These are phyloP conservation scores for Sequoiadendron giganteum DNA, from an alignment of 75 land plant species.

Conservation along the genomic window DNA sequence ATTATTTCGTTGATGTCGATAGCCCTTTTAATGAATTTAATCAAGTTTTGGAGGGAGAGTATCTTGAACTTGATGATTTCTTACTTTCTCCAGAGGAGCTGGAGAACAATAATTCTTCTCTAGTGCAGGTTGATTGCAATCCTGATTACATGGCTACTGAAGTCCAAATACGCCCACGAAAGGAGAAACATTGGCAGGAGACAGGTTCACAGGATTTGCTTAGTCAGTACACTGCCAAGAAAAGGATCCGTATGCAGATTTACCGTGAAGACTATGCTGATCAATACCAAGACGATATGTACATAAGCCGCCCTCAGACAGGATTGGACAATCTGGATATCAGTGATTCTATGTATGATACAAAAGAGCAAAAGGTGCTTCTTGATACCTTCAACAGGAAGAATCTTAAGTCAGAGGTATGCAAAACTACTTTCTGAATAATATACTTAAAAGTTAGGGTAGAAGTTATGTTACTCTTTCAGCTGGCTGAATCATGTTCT, in stretches of 20 bases:
- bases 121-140: too few species aligned
- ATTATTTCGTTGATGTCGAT: background rate
- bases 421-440: background rate
- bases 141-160: background rate
- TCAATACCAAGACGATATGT: background rate
- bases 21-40: background rate
- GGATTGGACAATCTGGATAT: background rate
- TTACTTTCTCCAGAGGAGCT: background rate
- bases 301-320: background rate
- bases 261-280: background rate
- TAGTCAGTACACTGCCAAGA: background rate
- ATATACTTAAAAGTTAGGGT: background rate
- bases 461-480: background rate
- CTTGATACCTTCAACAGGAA: background rate
- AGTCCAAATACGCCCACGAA: background rate
- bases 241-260: background rate
- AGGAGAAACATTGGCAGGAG: background rate
- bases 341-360: background rate
- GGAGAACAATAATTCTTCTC: background rate
- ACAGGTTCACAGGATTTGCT: background rate
- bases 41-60: background rate
- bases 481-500: background rate
- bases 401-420: background rate
- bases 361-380: background rate
- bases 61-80: background rate